These are phyloP conservation scores for Fusarium falciforme DNA, from an alignment of 2,329 filamentous ascomycete genomes.

Conservation along the genomic window DNA sequence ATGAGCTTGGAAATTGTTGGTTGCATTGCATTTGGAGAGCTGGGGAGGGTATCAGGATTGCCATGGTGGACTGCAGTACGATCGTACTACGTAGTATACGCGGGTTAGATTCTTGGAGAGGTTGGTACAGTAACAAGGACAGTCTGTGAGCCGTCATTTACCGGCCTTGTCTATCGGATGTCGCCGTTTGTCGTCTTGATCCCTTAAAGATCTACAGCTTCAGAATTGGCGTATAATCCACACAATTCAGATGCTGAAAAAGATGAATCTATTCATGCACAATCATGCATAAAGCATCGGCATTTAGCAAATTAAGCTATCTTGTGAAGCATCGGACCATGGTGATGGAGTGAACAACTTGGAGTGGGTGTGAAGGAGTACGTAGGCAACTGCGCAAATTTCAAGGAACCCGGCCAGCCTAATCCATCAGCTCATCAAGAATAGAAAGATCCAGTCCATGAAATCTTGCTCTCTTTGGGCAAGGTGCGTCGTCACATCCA, in stretches of 20 bases:
- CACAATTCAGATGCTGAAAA: background rate
- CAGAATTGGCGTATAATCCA: background rate
- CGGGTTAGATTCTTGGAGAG: background rate
- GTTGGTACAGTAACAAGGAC: background rate
- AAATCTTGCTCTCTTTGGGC: slow-evolving; percentile 3
- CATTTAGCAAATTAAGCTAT: background rate
- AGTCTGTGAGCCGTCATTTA: background rate
- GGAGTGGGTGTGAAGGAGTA: background rate
- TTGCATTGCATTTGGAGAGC: slow-evolving; percentile 1
- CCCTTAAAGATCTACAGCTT: background rate
- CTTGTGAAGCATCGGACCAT: background rate
- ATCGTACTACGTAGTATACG: background rate
- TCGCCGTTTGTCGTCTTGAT: background rate
- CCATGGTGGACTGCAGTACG: background rate
- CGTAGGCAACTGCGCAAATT: background rate
- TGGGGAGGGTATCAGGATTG: background rate
- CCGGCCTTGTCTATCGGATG: background rate
- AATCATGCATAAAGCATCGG: background rate
- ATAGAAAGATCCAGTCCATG: background rate
- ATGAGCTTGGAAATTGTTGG: background rate
- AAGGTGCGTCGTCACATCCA: slow-evolving; percentile 4
- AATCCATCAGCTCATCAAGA: background rate
- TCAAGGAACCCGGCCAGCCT: background rate
- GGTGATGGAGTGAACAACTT: background rate
- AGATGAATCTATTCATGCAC: background rate